Base-by-base conservation (phyloP, 2,329 filamentous ascomycete genomes). In the Escovopsis sp. region DNA sequence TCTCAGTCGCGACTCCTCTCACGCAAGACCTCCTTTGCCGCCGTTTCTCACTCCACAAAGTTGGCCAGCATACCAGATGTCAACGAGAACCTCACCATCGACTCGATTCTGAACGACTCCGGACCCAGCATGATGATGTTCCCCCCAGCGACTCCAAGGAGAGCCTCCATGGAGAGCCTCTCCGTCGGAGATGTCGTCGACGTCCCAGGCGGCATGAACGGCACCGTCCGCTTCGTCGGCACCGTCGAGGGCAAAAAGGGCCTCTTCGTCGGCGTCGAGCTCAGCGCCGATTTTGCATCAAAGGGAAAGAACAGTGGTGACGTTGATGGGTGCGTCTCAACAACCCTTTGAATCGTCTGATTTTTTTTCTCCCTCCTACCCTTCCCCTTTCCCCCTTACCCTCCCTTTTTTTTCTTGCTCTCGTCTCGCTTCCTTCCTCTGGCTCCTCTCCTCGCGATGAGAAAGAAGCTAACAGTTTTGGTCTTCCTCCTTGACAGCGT, bases 221-320 rank as follows among this genome's bases (percentile, higher is more conserved):
- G 91, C 39, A 82, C 77, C 2, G 80, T 96, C 51, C 89, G 84
- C 58, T 98, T 94, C 58, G 69, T 96, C 47, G 91, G 91, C 37
- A 69, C 70, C 34, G 89, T 98, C 35, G 76, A 80, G 52, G 88
- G 88, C 48, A 95, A 94, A 68, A 86, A 83, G 52, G 91, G 91
- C 40, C 75, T 76, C 18, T 98, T 98, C 68, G 87, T 85, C 30
- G 91, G 91, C 38, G 85, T 98, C 33, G 91, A 98, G 62, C 70
- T 98, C 48, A 77, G 81, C 54, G 68, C 75, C 42, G 84, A 94
- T 51, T 93, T 82, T 66, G 84, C 87, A 32, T 62, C 72, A 41
- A 77, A 82, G 57, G 91, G 91, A 32, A 98, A 98, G 70, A 98
- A 98, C 58, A 93, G 76, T 55, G 91, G 91, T 49, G 88, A 94